Percentiles rank a stretch among this genome's conserved stretches.
phyloP scores from a whole-genome alignment of 345 rosid genomes.

The Populus nigra region DNA sequence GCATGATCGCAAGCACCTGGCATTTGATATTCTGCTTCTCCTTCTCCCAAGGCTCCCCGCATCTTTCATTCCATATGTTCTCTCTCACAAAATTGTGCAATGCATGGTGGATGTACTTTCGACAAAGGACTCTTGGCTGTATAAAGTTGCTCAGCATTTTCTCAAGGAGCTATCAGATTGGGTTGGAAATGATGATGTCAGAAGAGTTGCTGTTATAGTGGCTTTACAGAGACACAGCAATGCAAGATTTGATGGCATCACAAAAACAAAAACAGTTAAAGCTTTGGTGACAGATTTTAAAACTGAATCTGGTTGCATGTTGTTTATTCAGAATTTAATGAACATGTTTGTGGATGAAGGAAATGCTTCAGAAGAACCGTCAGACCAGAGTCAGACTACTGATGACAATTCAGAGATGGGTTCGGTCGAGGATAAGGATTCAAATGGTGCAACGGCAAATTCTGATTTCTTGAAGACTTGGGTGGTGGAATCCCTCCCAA shows the following conservation, averaged over 20 bases:
- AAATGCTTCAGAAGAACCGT: conserved; percentile 73
- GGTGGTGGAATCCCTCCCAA: conserved; percentile 83
- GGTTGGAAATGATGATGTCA: conserved; percentile 75
- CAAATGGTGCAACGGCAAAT: conserved; percentile 47
- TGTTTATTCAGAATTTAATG: conserved; percentile 71
- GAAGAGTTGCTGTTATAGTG: conserved; percentile 74
- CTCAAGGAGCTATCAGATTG: conserved; percentile 63
- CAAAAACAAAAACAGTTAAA: conserved; percentile 76
- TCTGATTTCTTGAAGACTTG: conserved; percentile 78
- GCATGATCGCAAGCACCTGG: conserved; percentile 94
- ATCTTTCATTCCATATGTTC: conserved; percentile 53
- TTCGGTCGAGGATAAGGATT: conserved; percentile 73
- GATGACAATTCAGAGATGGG: conserved; percentile 96
- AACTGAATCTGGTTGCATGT: conserved; percentile 73
- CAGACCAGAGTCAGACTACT: conserved; percentile 98
- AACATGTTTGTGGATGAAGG: conserved; percentile 84
- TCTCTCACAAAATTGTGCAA: conserved; percentile 79
- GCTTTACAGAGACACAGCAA: conserved; percentile 87
- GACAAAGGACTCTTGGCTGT: conserved; percentile 84
- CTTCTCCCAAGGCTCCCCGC: conserved; percentile 84
- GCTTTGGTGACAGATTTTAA: conserved; percentile 72
- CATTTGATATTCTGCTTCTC: conserved; percentile 72
- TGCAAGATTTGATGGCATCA: conserved; percentile 74
- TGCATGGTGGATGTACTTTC: conserved; percentile 86
- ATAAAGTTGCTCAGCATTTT: conserved; percentile 77